These are phyloP conservation scores for Discostella stelligera DNA, from an alignment of 352 stramenopile genomes.

Conservation along the genomic window DNA sequence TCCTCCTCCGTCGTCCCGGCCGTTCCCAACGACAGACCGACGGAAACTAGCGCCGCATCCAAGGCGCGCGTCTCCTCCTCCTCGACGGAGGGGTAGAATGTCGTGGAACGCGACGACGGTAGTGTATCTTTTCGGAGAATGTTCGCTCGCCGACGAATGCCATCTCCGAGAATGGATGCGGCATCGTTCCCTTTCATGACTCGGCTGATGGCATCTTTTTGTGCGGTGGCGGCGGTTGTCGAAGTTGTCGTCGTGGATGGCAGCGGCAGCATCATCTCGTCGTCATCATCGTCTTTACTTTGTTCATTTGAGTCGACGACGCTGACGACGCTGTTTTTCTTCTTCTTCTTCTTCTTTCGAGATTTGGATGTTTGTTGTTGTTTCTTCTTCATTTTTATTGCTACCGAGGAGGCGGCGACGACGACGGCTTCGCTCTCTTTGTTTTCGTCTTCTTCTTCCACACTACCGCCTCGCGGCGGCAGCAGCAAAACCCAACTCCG, in stretches of 20 bases:
- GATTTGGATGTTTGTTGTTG: neutral
- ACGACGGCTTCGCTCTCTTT: neutral
- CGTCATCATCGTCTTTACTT: neutral
- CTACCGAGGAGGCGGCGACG: neutral
- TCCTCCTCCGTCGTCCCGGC: constrained; percentile 33
- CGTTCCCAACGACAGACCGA: constrained; percentile 48
- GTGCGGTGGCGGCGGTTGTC: neutral
- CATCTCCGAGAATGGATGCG: constrained; percentile 60
- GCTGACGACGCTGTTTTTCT: too few relatives aligned
- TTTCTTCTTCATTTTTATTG: neutral
- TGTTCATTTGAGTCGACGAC: neutral
- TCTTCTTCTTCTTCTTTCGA: neutral
- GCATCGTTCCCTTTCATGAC: constrained; percentile 65
- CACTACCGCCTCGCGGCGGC: neutral
- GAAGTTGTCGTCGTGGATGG: too few relatives aligned
- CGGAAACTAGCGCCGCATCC: constrained; percentile 33
- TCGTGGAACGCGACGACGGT: neutral
- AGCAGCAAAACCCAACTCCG: neutral
- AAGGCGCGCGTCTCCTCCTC: constrained; percentile 37
- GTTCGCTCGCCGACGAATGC: constrained; percentile 49
- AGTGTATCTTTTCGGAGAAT: constrained; percentile 24
- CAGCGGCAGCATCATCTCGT: too few relatives aligned
- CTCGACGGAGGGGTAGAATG: neutral
- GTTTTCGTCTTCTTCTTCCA: neutral
- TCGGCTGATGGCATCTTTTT: constrained; percentile 37